These are phyloP conservation scores for Ricinus communis DNA, from an alignment of 345 rosid species.

Conservation along the genomic window DNA sequence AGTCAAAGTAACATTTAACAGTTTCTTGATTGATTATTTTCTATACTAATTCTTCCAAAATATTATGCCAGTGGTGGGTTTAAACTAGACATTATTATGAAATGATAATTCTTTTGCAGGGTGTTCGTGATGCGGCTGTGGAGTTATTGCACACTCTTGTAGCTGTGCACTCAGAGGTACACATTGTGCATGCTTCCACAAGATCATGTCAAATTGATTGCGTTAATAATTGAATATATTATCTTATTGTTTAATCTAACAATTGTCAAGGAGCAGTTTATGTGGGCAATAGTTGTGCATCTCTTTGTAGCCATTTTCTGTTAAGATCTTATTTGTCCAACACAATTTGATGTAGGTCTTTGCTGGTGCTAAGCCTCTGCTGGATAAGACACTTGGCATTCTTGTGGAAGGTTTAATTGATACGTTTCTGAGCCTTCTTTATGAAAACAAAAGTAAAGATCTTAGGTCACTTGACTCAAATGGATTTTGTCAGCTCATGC, in stretches of 20 bases:
- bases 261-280: not conserved
- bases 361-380: constrained; percentile 90
- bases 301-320: not conserved
- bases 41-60: constrained; percentile 5
- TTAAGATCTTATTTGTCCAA: not conserved
- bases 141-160: constrained; percentile 89
- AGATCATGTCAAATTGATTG: not conserved
- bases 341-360: constrained; percentile 54
- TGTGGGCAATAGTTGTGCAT: not conserved
- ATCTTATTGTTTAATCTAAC: not conserved
- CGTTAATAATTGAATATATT: not conserved
- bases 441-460: constrained; percentile 64
- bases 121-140: constrained; percentile 92
- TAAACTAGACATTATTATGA: not conserved
- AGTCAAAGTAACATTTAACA: constrained; percentile 64
- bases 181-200: not conserved
- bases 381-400: constrained; percentile 90
- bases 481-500: constrained; percentile 98
- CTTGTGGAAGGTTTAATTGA: constrained; percentile 94
- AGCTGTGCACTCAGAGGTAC: constrained; percentile 95
- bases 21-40: constrained; percentile 6
- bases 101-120: constrained; percentile 47
- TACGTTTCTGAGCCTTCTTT: constrained; percentile 76
- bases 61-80: not conserved
- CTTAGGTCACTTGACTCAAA: constrained; percentile 77